Percentiles rank a stretch among this genome's conserved stretches.
Evolutionary conservation across 108 stramenopile genomes (phyloP).

Genomic region (Pseudonitzschia pungens): DNA sequence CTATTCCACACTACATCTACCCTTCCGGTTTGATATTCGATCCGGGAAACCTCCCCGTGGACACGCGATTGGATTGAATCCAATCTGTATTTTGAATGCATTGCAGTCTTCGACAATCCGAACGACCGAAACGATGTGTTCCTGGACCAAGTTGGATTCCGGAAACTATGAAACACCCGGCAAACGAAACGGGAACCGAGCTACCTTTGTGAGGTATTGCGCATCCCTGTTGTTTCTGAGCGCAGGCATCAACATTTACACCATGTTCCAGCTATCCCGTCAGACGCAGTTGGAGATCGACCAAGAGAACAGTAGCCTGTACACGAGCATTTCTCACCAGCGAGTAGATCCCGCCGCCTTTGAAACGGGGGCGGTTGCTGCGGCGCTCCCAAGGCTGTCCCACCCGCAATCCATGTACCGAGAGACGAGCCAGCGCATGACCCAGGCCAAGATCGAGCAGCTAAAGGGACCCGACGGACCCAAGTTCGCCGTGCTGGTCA

Average conservation of each 20-base stretch:
- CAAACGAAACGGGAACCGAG: not conserved
- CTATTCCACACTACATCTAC: too few relatives aligned
- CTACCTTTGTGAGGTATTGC: conserved; percentile 10
- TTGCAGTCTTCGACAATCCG: too few relatives aligned
- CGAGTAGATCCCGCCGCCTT: conserved; percentile 16
- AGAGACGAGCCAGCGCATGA: conserved; percentile 6
- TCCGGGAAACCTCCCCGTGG: not conserved
- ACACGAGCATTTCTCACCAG: not conserved
- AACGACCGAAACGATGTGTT: not conserved
- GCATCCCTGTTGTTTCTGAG: not conserved
- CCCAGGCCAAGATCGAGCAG: not conserved
- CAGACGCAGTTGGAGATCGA: not conserved
- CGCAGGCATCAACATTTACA: conserved; percentile 6
- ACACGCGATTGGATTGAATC: not conserved
- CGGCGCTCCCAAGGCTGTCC: not conserved
- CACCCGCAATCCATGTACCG: conserved; percentile 13
- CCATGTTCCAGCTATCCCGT: not conserved
- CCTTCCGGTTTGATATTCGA: too few relatives aligned
- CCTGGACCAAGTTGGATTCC: not conserved
- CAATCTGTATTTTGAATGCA: too few relatives aligned
- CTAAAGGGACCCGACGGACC: conserved; percentile 36
- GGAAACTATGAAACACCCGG: not conserved
- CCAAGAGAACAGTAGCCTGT: not conserved
- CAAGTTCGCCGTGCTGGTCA: conserved; percentile 39
- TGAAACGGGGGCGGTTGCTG: conserved; percentile 20